phyloP scores from a whole-genome alignment of 2,329 filamentous ascomycete species.

The Anisogramma anomala region DNA sequence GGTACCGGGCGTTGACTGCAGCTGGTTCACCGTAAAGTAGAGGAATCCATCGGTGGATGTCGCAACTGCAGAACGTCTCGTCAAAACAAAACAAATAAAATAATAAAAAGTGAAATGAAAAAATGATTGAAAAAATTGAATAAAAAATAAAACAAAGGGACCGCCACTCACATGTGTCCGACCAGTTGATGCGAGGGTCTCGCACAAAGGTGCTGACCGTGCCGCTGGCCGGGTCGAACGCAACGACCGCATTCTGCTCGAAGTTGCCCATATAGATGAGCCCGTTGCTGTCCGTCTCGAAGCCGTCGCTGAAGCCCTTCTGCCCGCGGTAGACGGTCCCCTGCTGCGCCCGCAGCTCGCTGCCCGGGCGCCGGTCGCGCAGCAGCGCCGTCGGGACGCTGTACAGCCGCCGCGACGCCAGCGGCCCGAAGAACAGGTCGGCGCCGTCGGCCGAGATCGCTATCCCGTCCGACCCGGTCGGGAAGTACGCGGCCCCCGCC shows the following conservation, averaged over 20 bases:
- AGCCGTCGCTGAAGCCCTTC: conserved; percentile 38
- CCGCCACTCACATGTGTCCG: conserved; percentile 29
- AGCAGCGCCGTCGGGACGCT: conserved; percentile 27
- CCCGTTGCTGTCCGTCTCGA: conserved; percentile 39
- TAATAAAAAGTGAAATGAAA: too few relatives aligned
- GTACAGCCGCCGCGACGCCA: conserved; percentile 33
- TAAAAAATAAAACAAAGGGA: too few relatives aligned
- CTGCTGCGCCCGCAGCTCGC: conserved; percentile 32
- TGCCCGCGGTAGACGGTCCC: conserved; percentile 32
- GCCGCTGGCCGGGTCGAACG: conserved; percentile 30
- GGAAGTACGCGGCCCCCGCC: conserved; percentile 25
- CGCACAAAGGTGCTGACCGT: conserved; percentile 31
- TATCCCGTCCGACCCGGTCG: conserved; percentile 39
- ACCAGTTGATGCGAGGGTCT: conserved; percentile 32
- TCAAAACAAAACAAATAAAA: too few relatives aligned
- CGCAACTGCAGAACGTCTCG: conserved; percentile 19
- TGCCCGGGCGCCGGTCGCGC: conserved; percentile 24
- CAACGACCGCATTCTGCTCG: conserved; percentile 35
- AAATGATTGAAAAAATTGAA: too few relatives aligned
- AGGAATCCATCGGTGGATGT: conserved; percentile 34
- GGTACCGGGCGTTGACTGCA: conserved; percentile 18
- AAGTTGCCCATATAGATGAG: conserved; percentile 37
- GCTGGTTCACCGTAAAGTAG: conserved; percentile 43
- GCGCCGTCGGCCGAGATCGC: conserved; percentile 35
- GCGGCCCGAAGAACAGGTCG: conserved; percentile 34